Evolutionary conservation across 192 early-diverging fungal species (phyloP).

Genomic region (Gonapodya sp.): DNA sequence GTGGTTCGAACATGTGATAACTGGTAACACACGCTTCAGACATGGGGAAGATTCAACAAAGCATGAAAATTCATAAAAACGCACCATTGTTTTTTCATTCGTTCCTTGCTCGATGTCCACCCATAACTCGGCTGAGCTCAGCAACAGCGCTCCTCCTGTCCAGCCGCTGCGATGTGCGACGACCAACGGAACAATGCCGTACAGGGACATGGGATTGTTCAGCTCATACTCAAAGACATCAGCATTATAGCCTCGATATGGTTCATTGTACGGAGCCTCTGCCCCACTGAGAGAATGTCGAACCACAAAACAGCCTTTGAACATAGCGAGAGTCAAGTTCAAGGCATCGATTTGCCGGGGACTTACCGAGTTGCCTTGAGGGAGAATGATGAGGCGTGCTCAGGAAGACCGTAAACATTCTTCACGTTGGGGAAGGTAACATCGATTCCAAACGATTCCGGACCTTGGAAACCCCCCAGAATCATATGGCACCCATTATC

Average conservation of each 20-base stretch:
- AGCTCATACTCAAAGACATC: conserved; percentile 97
- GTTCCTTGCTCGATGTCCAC: conserved; percentile 64
- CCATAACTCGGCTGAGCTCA: conserved; percentile 98
- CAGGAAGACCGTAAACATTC: conserved; percentile 93
- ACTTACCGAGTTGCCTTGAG: conserved; percentile 75
- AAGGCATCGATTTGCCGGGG: background rate
- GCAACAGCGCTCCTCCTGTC: conserved; percentile 75
- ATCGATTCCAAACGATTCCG: conserved; percentile 89
- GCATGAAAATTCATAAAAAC: too few relatives aligned
- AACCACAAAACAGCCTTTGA: background rate
- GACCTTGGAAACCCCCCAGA: conserved; percentile 39
- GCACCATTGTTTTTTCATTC: background rate
- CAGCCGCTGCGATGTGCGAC: conserved; percentile 68
- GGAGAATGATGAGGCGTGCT: conserved; percentile 79
- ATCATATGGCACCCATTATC: background rate
- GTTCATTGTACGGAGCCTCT: conserved; percentile 67
- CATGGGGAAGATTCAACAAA: too few relatives aligned
- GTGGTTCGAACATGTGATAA: background rate
- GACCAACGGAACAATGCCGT: conserved; percentile 92
- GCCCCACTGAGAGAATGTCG: conserved; percentile 50
- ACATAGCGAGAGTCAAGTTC: conserved; percentile 2
- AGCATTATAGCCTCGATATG: conserved; percentile 93
- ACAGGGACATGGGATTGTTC: conserved; percentile 94
- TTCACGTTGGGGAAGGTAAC: conserved; percentile 72
- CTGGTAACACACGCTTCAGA: too few relatives aligned